Base-by-base conservation (phyloP, 2,329 filamentous ascomycete species). In the Calonectria pteridis region DNA sequence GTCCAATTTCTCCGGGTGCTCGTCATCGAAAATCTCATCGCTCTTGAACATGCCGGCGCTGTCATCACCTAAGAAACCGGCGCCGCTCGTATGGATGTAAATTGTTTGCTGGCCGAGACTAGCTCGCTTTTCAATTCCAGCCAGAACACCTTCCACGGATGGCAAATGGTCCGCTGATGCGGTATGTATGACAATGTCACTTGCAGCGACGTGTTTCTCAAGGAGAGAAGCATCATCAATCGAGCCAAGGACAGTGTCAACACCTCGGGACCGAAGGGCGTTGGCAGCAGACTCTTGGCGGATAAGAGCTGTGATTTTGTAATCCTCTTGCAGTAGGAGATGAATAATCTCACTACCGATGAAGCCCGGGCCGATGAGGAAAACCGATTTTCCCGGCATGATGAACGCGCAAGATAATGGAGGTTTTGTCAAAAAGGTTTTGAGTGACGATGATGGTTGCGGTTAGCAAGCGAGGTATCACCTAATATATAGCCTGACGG, bases 291-390 rank as follows among this genome's bases (percentile, higher is more conserved):
- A 62, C n/a, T 62, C 55, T 40, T 40, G 55, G 1, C 67, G 67
- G 29, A 69, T 31, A 23, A 69, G 26, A 14, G 67, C 63, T 31
- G 40, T 62, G 20, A 69, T 46, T 28, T 23, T 31, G 18, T 69
- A 69, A 11, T 58, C 26, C 35, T 69, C 67, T 14, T 58, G 53
- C 31, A 51, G 9, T 16, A 69, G 37, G 29, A 62, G 40, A 49
- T 46, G 40, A 6, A 69, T 43, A 46, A 69, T 69, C 37, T 69
- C 53, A 46, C 46, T 23, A 2, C 67, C 67, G 11, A 69, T 63
- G 31, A 69, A 69, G 18, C 67, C 67, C 16, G 67, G 67, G 31
- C 67, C 67, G 7, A 69, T 69, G 14, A 69, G 67, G 26, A 69
- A 63, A 11, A 69, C 67, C 1, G 67, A 63, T 28, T 35, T 23